A percentile compares a stretch with the other conserved stretches of the same genome.
These are phyloP conservation scores for Niebla homalea DNA, from an alignment of 495 filamentous ascomycete species.

Conservation along the genomic window DNA sequence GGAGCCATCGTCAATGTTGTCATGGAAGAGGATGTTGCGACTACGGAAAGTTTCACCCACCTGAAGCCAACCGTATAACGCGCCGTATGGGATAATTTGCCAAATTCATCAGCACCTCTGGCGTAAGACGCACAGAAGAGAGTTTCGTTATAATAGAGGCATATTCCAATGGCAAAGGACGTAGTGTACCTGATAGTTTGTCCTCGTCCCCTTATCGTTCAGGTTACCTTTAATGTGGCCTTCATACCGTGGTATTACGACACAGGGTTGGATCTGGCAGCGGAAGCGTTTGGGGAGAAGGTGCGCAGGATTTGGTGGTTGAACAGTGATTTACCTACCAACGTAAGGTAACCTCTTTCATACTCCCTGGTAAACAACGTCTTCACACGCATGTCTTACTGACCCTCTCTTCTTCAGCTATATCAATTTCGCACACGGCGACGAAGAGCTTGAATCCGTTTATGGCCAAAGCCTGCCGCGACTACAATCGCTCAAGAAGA, in stretches of 20 bases:
- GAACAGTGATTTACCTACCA: neutral
- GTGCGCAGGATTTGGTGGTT: slow-evolving; percentile 8
- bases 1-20: slow-evolving; percentile 17
- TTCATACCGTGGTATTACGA: slow-evolving; percentile 22
- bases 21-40: slow-evolving; percentile 18
- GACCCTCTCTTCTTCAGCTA: slow-evolving; percentile 8
- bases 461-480: slow-evolving; percentile 10
- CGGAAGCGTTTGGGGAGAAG: slow-evolving; percentile 16
- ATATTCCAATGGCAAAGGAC: neutral
- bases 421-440: slow-evolving; percentile 17
- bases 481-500: slow-evolving; percentile 7
- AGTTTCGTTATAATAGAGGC: too few species aligned
- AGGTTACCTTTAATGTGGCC: slow-evolving; percentile 17
- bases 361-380: neutral
- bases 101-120: too few species aligned
- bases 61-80: too few species aligned
- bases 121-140: too few species aligned
- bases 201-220: slow-evolving; percentile 11
- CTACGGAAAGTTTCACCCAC: slow-evolving; percentile 11
- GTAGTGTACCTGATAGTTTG: neutral
- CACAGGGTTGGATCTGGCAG: slow-evolving; percentile 13
- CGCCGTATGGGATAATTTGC: too few species aligned
- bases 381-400: neutral
- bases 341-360: too few species aligned
- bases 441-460: slow-evolving; percentile 9